Percentiles rank a stretch among this genome's conserved stretches.
These are phyloP conservation scores for Neurospora intermedia DNA, from an alignment of 495 filamentous ascomycete genomes.

Conservation along the genomic window DNA sequence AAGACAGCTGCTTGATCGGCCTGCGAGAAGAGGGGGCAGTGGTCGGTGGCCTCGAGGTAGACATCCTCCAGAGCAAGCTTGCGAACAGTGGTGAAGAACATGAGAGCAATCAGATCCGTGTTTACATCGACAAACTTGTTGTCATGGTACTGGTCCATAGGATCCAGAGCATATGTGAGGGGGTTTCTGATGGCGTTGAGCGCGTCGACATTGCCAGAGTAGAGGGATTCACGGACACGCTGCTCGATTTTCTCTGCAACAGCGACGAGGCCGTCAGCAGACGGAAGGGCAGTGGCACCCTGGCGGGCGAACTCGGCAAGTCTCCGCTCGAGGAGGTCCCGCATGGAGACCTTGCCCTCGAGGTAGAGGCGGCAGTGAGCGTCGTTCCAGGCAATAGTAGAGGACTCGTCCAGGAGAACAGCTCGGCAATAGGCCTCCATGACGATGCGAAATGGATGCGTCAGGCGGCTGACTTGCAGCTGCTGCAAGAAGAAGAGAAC, in stretches of 20 bases:
- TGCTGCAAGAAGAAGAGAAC: constrained; percentile 12
- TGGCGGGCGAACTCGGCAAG: not conserved
- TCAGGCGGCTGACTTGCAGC: constrained; percentile 3
- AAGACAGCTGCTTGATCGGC: constrained; percentile 22
- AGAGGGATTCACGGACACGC: constrained; percentile 3
- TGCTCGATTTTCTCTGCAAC: constrained; percentile 1
- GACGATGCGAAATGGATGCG: constrained; percentile 7
- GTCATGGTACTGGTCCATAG: constrained; percentile 1
- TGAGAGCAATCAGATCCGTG: constrained; percentile 10
- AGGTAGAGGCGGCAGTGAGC: constrained; percentile 9
- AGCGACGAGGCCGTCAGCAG: not conserved
- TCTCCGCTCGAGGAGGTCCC: constrained; percentile 7
- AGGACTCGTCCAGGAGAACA: constrained; percentile 9
- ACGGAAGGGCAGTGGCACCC: constrained; percentile 7
- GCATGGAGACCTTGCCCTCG: constrained; percentile 7
- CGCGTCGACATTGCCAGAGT: constrained; percentile 4
- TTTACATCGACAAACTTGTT: constrained; percentile 13
- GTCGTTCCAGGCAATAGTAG: constrained; percentile 10
- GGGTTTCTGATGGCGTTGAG: constrained; percentile 5
- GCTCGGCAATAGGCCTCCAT: constrained; percentile 9
- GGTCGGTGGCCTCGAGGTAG: constrained; percentile 18
- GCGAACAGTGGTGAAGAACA: constrained; percentile 18
- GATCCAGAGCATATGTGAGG: constrained; percentile 8
- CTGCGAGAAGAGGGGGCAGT: constrained; percentile 19
- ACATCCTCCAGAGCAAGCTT: constrained; percentile 15